Evolutionary conservation across 106 monocot genomes (phyloP), one percentile per base, ranked within the genome.

Genomic region (Iris macrosiphon): DNA sequence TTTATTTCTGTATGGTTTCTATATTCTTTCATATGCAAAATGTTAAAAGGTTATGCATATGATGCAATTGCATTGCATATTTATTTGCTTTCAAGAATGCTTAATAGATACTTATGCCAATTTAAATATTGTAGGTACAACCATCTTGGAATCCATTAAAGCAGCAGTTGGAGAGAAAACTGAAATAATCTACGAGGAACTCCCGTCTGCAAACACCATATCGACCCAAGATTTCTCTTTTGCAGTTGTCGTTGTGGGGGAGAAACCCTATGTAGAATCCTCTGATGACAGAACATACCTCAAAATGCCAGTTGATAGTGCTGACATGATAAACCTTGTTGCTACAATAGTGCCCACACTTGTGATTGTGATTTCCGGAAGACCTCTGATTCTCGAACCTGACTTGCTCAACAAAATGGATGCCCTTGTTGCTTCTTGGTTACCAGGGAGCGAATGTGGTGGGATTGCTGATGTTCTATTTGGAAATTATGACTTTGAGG

Each of bases 61-160:
- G n/a, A n/a, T n/a, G n/a, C n/a, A n/a, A n/a, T n/a, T n/a, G n/a
- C n/a, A n/a, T n/a, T n/a, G n/a, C n/a, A n/a, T n/a, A n/a, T n/a
- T n/a, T n/a, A n/a, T n/a, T n/a, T n/a, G n/a, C n/a, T n/a, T n/a
- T n/a, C n/a, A n/a, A n/a, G n/a, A n/a, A n/a, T n/a, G n/a, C n/a
- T n/a, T n/a, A n/a, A n/a, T n/a, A n/a, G n/a, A n/a, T n/a, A n/a
- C n/a, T n/a, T n/a, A n/a, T n/a, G n/a, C n/a, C n/a, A n/a, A n/a
- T n/a, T n/a, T n/a, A n/a, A n/a, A n/a, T n/a, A n/a, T 55, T 49
- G 8, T 68, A 81, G 86, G 80, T 13, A 81, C 81, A n/a, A 87
- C 55, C 42, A 74, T 87, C 21, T 50, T 77, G 47, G 80, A 77
- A 42, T 76, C 59, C 33, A 74, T 81, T 42, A 74, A 42, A 59